Evolutionary conservation across 1,284 basidiomycete species (phyloP), one percentile per base, ranked within the genome.

Genomic region (Pisolithus thermaeus): DNA sequence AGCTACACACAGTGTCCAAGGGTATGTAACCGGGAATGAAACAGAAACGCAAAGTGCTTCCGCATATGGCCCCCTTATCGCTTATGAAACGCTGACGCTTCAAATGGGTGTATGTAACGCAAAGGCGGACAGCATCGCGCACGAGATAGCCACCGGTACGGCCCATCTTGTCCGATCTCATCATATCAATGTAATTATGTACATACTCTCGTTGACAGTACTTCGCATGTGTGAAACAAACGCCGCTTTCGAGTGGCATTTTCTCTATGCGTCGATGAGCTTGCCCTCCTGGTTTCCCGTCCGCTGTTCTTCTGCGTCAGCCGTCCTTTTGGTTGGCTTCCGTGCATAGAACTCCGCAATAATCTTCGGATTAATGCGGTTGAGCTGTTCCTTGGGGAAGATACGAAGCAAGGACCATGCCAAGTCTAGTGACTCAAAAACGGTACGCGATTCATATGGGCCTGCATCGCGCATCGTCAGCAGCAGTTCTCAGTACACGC

Each of bases 341-440:
- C 90, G 84, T 28, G 79, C 84, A 65, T 92, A 92, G 68, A 84
- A 93, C 73, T 93, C 89, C 53, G 80, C 79, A 63, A 93, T 87
- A 65, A 93, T 91, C 80, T 90, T 91, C 62, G 91, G 91, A 64
- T 83, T 92, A 76, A 95, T 92, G 62, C 96, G 88, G 77, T 97
- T 98, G 58, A 99, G 81, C 72, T 94, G 92, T 73, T 98, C 96
- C 75, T 97, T 96, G 61, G 97, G 97, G 90, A 99, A 98, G 72
- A 97, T 97, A 60, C 97, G 87, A 60, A 99, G 80, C 53, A 99
- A 74, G 32, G 89, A 89, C 97, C 97, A 99, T 20, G 94, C 97
- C 51, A 99, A 79, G 73, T 99, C 97, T 52, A 99, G 81, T 51
- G 92, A 96, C 63, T 99, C 96, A 69, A 97, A 98, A 74, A 99